Conservation (phyloP, 2,329 filamentous ascomycete species). For the Talaromyces sp. region DNA sequence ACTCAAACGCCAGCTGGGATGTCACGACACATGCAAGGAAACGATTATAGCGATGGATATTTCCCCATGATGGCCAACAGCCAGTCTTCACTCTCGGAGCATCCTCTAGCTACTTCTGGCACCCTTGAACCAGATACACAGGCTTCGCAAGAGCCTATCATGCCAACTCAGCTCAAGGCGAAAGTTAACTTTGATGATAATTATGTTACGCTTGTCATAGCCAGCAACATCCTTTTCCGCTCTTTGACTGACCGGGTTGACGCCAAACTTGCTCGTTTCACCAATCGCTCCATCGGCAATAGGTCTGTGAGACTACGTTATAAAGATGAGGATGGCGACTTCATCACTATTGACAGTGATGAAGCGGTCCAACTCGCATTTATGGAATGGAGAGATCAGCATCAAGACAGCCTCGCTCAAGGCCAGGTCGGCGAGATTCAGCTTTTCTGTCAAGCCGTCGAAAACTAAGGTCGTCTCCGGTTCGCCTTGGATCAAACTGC, state of each 20-base stretch:
- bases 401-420: constrained; percentile 57
- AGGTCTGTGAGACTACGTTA: constrained; percentile 85
- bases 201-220: constrained; percentile 92
- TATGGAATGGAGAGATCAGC: constrained; percentile 83
- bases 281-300: constrained; percentile 75
- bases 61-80: constrained; percentile 13
- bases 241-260: constrained; percentile 94
- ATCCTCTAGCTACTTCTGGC: constrained; percentile 10
- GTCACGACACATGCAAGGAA: constrained; percentile 45
- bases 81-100: constrained; percentile 14
- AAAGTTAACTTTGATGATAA: constrained; percentile 91
- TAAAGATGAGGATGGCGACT: constrained; percentile 87
- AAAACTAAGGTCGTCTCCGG: constrained; percentile 27
- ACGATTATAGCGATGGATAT: constrained; percentile 36
- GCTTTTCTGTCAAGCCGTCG: constrained; percentile 68
- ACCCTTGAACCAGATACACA: constrained; percentile 29
- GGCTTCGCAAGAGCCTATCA: constrained; percentile 33
- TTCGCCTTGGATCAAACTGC: neutral
- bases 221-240: constrained; percentile 91
- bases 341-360: constrained; percentile 88
- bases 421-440: constrained; percentile 86
- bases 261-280: constrained; percentile 85
- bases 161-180: constrained; percentile 81
- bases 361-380: constrained; percentile 97
- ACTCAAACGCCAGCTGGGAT: constrained; percentile 66